These are phyloP conservation scores for Apiospora aurea DNA, from an alignment of 2,329 filamentous ascomycete genomes.

Conservation along the genomic window DNA sequence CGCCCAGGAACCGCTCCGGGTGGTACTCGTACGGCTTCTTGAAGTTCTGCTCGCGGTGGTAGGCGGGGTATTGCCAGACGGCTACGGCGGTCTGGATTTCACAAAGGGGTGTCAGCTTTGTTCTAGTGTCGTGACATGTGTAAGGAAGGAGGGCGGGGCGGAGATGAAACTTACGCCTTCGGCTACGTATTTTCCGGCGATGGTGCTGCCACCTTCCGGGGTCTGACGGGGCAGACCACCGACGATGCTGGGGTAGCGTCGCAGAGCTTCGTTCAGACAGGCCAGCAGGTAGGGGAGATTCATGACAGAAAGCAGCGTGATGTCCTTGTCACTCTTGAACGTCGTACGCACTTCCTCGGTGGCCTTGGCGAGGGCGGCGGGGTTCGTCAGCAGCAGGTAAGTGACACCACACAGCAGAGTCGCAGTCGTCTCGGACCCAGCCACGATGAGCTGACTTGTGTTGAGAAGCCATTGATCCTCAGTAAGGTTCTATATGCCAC, in stretches of 20 bases:
- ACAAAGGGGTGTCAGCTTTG: conserved; percentile 34
- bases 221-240: conserved; percentile 31
- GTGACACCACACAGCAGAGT: conserved; percentile 50
- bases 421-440: conserved; percentile 59
- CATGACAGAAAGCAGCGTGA: conserved; percentile 42
- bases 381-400: conserved; percentile 48
- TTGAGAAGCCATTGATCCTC: conserved; percentile 15
- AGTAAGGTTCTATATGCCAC: not conserved
- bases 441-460: conserved; percentile 32
- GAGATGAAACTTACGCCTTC: not conserved
- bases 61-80: conserved; percentile 51
- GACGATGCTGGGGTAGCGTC: conserved; percentile 46
- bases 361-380: conserved; percentile 41
- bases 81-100: conserved; percentile 46
- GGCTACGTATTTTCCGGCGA: conserved; percentile 32
- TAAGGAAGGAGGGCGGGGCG: not conserved
- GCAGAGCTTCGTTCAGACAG: conserved; percentile 48
- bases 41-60: conserved; percentile 52
- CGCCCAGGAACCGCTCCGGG: conserved; percentile 28
- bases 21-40: conserved; percentile 51
- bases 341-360: conserved; percentile 46
- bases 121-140: too few species aligned
- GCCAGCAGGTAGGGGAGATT: conserved; percentile 48
- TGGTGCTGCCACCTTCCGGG: conserved; percentile 30
- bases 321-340: conserved; percentile 47